Conservation (phyloP, 805 yeast species). For the Cyberlindnera amylophila region DNA sequence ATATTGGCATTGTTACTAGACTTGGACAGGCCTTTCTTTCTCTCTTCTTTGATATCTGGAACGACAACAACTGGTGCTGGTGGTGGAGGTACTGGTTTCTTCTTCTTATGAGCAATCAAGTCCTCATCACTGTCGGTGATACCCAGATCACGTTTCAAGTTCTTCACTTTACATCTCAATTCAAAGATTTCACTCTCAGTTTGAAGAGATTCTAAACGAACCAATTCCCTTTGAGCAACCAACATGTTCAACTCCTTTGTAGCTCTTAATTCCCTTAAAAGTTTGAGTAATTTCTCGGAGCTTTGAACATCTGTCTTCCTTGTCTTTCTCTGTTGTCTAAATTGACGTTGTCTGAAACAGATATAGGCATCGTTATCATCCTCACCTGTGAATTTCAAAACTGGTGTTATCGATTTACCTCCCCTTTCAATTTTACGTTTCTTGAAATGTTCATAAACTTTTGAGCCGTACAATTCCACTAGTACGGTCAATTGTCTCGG, state of each 20-base stretch:
- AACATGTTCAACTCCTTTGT: constrained; percentile 66
- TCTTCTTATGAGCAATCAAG: constrained; percentile 72
- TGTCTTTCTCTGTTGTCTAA: constrained; percentile 93
- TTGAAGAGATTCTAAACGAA: constrained; percentile 57
- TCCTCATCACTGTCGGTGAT: constrained; percentile 84
- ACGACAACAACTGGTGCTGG: constrained; percentile 15
- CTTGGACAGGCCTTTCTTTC: constrained; percentile 21
- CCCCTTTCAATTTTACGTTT: constrained; percentile 60
- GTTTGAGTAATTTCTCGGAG: constrained; percentile 71
- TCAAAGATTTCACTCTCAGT: constrained; percentile 67
- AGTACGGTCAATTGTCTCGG: constrained; percentile 46
- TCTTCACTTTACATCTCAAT: constrained; percentile 66
- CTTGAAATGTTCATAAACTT: constrained; percentile 80
- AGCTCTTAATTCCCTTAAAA: constrained; percentile 72
- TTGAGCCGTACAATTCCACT: constrained; percentile 56
- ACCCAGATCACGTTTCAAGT: constrained; percentile 68
- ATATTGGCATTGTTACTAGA: constrained; percentile 15
- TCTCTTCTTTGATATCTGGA: constrained; percentile 11
- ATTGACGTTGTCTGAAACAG: constrained; percentile 92
- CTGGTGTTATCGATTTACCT: constrained; percentile 72
- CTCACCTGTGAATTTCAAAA: constrained; percentile 74
- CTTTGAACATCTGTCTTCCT: constrained; percentile 91
- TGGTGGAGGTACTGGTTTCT: no score
- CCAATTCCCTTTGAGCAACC: constrained; percentile 72
- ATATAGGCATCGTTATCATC: constrained; percentile 94